These are phyloP conservation scores for Giardia muris DNA, from an alignment of 208 protist genomes.

Conservation along the genomic window DNA sequence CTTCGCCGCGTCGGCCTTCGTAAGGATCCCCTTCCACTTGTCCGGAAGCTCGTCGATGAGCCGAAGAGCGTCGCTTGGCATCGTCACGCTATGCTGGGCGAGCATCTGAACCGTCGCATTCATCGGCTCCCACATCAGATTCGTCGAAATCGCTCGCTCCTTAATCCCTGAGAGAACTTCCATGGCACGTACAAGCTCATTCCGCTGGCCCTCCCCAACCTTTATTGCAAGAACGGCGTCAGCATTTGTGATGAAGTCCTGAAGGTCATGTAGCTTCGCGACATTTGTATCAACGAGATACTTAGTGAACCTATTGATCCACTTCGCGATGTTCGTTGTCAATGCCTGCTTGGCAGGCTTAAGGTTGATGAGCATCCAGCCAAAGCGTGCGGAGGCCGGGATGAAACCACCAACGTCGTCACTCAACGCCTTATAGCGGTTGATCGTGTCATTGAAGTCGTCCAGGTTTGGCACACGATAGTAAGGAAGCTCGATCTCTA, in stretches of 20 bases:
- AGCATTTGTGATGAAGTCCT: background rate
- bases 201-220: background rate
- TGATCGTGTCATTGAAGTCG: conserved; percentile 22
- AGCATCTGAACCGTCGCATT: background rate
- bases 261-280: background rate
- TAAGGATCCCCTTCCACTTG: background rate
- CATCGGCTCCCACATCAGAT: background rate
- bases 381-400: background rate
- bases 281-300: conserved; percentile 4
- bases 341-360: background rate
- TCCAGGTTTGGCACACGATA: background rate
- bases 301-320: background rate
- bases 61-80: background rate
- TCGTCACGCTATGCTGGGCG: background rate
- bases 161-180: background rate
- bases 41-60: background rate
- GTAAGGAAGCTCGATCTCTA: background rate
- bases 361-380: background rate
- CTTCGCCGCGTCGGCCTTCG: background rate
- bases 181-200: background rate
- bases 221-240: background rate
- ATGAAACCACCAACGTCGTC: background rate
- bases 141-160: background rate
- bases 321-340: background rate
- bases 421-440: background rate